These are phyloP conservation scores for Phialophora expanda DNA, from an alignment of 2,329 filamentous ascomycete species.

Conservation along the genomic window DNA sequence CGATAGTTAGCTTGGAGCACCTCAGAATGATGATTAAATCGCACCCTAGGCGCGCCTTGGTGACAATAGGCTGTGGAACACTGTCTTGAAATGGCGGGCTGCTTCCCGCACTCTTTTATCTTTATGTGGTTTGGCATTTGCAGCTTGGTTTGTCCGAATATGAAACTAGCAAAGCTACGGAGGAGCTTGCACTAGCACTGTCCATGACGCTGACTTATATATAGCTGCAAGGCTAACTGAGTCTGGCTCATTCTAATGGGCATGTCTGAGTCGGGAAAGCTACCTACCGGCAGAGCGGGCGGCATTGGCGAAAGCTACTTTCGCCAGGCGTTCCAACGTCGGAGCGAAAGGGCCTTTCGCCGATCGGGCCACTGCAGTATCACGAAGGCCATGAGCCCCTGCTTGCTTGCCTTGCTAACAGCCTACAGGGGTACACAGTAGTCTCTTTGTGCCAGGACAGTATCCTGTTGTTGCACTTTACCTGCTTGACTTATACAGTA, in stretches of 20 bases:
- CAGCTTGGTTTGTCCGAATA: neutral
- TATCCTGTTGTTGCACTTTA: neutral
- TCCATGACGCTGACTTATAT: slow-evolving; percentile 14
- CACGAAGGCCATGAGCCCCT: no score
- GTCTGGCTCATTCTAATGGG: neutral
- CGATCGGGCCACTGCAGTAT: neutral
- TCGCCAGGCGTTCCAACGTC: neutral
- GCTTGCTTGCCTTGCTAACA: no score
- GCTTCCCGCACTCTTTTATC: neutral
- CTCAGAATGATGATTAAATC: neutral
- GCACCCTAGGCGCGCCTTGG: neutral
- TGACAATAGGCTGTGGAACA: neutral
- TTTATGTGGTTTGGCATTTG: slow-evolving; percentile 5
- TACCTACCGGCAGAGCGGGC: neutral
- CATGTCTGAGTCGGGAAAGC: neutral
- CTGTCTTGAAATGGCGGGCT: slow-evolving; percentile 16
- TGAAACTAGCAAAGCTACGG: slow-evolving; percentile 13
- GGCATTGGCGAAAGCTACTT: neutral
- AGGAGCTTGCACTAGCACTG: slow-evolving; percentile 7
- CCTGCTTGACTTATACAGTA: neutral
- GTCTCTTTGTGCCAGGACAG: neutral
- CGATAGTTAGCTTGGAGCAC: neutral
- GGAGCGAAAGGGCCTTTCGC: neutral
- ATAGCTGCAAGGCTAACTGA: slow-evolving; percentile 21
- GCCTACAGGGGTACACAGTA: neutral